Conservation (phyloP, 805 yeast genomes). For the Schizosaccharomyces octosporus region DNA sequence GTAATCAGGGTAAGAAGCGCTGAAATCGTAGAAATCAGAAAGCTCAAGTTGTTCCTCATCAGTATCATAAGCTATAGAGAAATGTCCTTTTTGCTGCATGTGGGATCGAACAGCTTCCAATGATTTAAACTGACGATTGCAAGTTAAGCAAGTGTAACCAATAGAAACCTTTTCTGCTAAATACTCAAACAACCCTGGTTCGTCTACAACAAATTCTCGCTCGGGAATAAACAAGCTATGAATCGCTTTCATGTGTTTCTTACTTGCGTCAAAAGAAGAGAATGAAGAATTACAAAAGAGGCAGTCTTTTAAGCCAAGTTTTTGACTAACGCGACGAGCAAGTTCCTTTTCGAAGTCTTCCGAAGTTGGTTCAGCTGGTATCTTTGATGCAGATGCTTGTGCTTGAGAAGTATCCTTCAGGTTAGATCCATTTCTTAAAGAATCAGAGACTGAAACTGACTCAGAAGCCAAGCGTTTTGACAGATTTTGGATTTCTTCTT, state of each 20-base stretch:
- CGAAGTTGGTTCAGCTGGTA: neutral
- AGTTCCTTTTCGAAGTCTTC: neutral
- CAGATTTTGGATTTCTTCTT: neutral
- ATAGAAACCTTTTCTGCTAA: slow-evolving; percentile 58
- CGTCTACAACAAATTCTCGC: slow-evolving; percentile 36
- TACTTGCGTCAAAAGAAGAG: slow-evolving; percentile 30
- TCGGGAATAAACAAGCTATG: slow-evolving; percentile 87
- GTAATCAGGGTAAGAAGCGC: slow-evolving; percentile 28
- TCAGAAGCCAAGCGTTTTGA: neutral
- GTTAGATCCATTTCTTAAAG: neutral
- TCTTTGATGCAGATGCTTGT: neutral
- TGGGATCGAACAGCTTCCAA: slow-evolving; percentile 77
- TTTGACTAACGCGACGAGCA: neutral
- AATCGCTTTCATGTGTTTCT: slow-evolving; percentile 48
- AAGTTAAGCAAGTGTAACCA: slow-evolving; percentile 63
- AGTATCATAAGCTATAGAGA: slow-evolving; percentile 67
- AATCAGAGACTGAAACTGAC: neutral
- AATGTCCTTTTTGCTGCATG: slow-evolving; percentile 63
- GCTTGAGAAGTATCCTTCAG: neutral
- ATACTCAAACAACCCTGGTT: slow-evolving; percentile 47
- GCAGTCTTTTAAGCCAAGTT: slow-evolving; percentile 7
- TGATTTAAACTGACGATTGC: slow-evolving; percentile 63
- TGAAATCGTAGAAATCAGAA: slow-evolving; percentile 64
- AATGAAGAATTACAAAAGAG: slow-evolving; percentile 24
- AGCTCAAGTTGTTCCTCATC: slow-evolving; percentile 54